Evolutionary conservation across 768 basidiomycete genomes (phyloP), one percentile per base, ranked within the genome.

Genomic region (Mrakia frigida): DNA sequence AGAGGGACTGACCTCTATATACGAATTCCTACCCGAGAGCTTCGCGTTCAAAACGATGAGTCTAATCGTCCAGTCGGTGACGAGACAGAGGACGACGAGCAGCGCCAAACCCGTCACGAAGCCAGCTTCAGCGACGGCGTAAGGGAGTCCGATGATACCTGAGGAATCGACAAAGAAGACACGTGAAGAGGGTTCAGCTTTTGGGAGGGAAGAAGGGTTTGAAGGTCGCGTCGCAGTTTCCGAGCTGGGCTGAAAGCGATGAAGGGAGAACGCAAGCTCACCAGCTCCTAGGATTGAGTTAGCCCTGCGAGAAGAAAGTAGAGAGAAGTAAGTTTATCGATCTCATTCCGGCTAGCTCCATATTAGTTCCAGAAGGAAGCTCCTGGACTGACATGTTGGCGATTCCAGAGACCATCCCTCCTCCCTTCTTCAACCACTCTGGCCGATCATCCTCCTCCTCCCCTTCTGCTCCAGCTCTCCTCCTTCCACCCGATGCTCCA

Each of bases 1-100:
- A 11, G 43, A 43, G 65, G 59, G 25, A 75, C 81, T 68, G 60
- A 84, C 83, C 33, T 83, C 94, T 76, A 95, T 94, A 81, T 98
- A 98, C 2, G 93, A 93, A 79, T 89, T 90, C 68, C 92, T 86
- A 0, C 97, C 96, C 80, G 93, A 94, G 75, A 99, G 86, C 85
- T 99, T 99, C 43, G 94, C 96, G 82, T 98, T 98, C 80, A 93
- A 82, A 59, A 98, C 92, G 73, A 99, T 96, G 41, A 99, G 88
- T 25, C 94, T 90, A 74, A 99, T 97, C 4, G 97, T 99, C 82
- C 83, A 84, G 70, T 84, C 82, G n/a, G 97, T 98, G 56, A 97
- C 87, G 28, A 83, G 87, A 71, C 92, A 95, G 14, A 99, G 85
- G 0, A 89, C 83, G 39, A 94, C 85, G 35, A 99, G 87, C 1